These are phyloP conservation scores for Meyerozyma elateridarum DNA, from an alignment of 1,139 yeast species.

Conservation along the genomic window DNA sequence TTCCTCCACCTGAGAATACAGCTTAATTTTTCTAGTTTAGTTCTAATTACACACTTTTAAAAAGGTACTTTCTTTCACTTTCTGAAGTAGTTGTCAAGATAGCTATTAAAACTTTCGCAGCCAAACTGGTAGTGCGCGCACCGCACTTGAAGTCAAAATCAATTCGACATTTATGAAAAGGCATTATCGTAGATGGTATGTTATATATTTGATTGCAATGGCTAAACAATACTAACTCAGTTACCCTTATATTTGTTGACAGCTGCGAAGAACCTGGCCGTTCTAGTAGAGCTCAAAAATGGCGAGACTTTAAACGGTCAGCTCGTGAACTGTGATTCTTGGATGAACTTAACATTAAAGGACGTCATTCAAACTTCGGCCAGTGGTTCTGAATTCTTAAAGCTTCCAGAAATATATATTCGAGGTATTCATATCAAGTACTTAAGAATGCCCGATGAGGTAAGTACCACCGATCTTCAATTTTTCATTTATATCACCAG, in stretches of 20 bases:
- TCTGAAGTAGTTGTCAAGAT: too few species aligned
- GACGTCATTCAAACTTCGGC: constrained; percentile 74
- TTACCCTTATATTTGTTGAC: constrained; percentile 87
- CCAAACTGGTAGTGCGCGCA: too few species aligned
- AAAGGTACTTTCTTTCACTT: too few species aligned
- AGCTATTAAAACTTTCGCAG: too few species aligned
- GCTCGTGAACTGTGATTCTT: constrained; percentile 81
- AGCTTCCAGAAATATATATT: constrained; percentile 74
- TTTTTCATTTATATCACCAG: neutral
- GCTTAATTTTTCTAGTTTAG: constrained; percentile 3
- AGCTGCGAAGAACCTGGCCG: constrained; percentile 85
- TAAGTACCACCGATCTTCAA: constrained; percentile 6
- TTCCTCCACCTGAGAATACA: constrained; percentile 24
- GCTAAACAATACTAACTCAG: constrained; percentile 36
- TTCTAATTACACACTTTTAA: too few species aligned
- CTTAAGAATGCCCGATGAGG: constrained; percentile 43
- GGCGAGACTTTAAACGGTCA: constrained; percentile 90
- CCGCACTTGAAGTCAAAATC: too few species aligned
- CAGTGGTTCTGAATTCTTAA: constrained; percentile 62
- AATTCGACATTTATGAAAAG: too few species aligned
- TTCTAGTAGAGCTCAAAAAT: constrained; percentile 85
- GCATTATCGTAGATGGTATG: too few species aligned
- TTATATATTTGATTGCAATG: too few species aligned
- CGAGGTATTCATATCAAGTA: constrained; percentile 71
- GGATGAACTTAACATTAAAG: constrained; percentile 89